Evolutionary conservation across 768 basidiomycete genomes (phyloP).

Genomic region (Harrya chromipes): DNA sequence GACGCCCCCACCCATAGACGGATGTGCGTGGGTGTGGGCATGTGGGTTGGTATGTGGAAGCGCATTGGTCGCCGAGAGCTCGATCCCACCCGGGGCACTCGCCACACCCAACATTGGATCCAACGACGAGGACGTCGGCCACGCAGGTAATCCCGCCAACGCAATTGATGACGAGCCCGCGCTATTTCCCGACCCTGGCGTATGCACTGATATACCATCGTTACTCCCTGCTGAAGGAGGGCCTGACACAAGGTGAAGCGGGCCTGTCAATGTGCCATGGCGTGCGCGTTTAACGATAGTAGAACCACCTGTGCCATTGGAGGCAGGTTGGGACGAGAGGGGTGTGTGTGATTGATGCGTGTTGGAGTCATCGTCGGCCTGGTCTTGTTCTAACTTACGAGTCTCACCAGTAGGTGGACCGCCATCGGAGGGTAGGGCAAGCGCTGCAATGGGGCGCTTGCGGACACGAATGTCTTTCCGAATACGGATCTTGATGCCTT

Average conservation of each 20-base stretch:
- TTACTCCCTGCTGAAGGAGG: conserved; percentile 13
- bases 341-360: conserved; percentile 8
- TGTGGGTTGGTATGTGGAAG: conserved; percentile 12
- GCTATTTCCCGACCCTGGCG: conserved; percentile 11
- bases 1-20: conserved; percentile 7
- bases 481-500: conserved; percentile 93
- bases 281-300: conserved; percentile 25
- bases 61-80: conserved; percentile 18
- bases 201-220: conserved; percentile 21
- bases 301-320: background rate
- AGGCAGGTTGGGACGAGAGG: conserved; percentile 8
- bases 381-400: conserved; percentile 29
- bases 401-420: conserved; percentile 11
- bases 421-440: conserved; percentile 20
- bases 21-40: conserved; percentile 11
- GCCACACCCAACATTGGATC: conserved; percentile 33
- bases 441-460: conserved; percentile 55
- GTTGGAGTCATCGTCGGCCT: conserved; percentile 21
- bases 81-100: conserved; percentile 32
- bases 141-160: conserved; percentile 30
- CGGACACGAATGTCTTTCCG: conserved; percentile 87
- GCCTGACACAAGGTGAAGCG: conserved; percentile 19
- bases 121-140: conserved; percentile 29
- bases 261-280: conserved; percentile 25
- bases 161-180: conserved; percentile 18